Conservation (phyloP, 768 basidiomycete genomes). For the Gloeophyllum trabeum region DNA sequence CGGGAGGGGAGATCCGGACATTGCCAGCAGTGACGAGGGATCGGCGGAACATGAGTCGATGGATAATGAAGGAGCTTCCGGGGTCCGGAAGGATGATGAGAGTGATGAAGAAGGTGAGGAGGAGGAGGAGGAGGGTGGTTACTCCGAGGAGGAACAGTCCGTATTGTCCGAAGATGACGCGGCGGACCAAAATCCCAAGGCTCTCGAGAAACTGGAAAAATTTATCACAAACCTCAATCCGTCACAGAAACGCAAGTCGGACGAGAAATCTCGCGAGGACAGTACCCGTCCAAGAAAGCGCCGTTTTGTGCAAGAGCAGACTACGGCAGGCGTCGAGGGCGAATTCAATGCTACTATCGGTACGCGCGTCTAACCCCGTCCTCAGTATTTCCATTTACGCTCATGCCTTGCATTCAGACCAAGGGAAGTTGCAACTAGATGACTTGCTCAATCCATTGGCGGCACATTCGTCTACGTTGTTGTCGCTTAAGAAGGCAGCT, state of each 20-base stretch:
- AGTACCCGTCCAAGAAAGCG: conserved; percentile 33
- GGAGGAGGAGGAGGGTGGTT: conserved; percentile 13
- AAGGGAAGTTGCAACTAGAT: conserved; percentile 47
- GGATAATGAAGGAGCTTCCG: conserved; percentile 18
- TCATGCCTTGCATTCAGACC: conserved; percentile 22
- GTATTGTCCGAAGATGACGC: conserved; percentile 13
- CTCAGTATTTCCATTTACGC: neutral
- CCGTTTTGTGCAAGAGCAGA: conserved; percentile 57
- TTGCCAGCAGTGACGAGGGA: conserved; percentile 18
- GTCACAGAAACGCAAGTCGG: conserved; percentile 61
- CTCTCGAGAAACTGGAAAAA: conserved; percentile 56
- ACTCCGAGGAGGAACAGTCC: conserved; percentile 14
- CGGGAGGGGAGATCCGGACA: conserved; percentile 37
- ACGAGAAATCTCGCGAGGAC: conserved; percentile 21
- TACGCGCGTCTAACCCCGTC: conserved; percentile 12
- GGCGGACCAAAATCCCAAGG: conserved; percentile 31
- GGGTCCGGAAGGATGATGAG: conserved; percentile 16
- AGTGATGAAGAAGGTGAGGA: conserved; percentile 24
- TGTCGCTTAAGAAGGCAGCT: conserved; percentile 58
- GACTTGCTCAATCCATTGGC: conserved; percentile 70
- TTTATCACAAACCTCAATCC: conserved; percentile 64
- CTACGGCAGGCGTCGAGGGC: conserved; percentile 70
- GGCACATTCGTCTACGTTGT: conserved; percentile 44
- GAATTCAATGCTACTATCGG: conserved; percentile 60
- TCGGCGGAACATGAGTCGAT: conserved; percentile 24